Evolutionary conservation across 2,329 filamentous ascomycete species (phyloP).

Genomic region (Ceratocystis colombiana): DNA sequence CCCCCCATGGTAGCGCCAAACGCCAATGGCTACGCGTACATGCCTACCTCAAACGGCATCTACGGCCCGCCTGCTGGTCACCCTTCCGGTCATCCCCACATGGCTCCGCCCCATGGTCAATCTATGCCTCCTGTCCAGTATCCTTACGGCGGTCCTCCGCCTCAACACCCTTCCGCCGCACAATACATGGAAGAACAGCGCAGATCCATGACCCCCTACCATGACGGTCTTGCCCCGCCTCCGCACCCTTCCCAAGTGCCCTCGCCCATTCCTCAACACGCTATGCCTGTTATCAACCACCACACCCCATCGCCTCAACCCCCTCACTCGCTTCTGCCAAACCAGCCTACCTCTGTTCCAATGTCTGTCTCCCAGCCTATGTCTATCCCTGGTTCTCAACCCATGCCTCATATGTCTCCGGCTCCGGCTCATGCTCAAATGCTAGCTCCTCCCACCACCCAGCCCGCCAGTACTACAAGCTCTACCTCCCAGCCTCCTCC

Average conservation of each 20-base stretch:
- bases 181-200: conserved; percentile 68
- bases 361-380: conserved; percentile 15
- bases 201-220: conserved; percentile 49
- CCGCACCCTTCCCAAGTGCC: conserved; percentile 51
- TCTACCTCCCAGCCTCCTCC: conserved; percentile 35
- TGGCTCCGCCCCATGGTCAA: conserved; percentile 15
- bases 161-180: conserved; percentile 44
- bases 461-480: conserved; percentile 30
- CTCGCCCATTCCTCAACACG: conserved; percentile 35
- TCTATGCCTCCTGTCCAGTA: conserved; percentile 28
- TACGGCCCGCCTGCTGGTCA: conserved; percentile 28
- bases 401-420: conserved; percentile 43
- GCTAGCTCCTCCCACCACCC: conserved; percentile 32
- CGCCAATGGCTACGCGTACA: conserved; percentile 28
- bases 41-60: conserved; percentile 28
- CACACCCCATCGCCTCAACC: conserved; percentile 51
- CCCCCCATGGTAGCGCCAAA: conserved; percentile 27
- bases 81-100: conserved; percentile 20
- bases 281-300: conserved; percentile 29
- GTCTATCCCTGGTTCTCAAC: conserved; percentile 31
- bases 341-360: conserved; percentile 27
- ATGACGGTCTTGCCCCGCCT: conserved; percentile 39
- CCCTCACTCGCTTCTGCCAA: conserved; percentile 43
- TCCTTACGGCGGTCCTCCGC: conserved; percentile 29
- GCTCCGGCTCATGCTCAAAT: conserved; percentile 41